Evolutionary conservation across 1,284 basidiomycete genomes (phyloP).

Genomic region (Athelia psychrophila): DNA sequence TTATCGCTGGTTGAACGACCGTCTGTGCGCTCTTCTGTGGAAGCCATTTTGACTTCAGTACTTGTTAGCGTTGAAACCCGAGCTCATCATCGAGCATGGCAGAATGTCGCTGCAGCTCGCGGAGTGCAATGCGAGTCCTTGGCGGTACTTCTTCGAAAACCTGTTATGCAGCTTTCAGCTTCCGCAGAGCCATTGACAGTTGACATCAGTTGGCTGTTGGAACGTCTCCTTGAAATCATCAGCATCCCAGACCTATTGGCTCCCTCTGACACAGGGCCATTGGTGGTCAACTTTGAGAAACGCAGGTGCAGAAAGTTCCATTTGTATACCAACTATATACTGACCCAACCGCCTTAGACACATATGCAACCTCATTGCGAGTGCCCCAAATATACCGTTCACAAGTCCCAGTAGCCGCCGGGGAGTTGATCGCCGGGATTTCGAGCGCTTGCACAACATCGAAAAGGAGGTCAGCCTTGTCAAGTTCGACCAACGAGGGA

Average conservation of each 20-base stretch:
- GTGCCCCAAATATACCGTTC: conserved; percentile 40
- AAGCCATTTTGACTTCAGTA: conserved; percentile 68
- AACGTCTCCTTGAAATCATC: conserved; percentile 74
- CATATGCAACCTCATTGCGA: conserved; percentile 59
- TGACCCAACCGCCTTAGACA: conserved; percentile 41
- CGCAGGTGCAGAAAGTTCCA: conserved; percentile 50
- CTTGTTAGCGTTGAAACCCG: conserved; percentile 74
- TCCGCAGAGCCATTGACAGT: conserved; percentile 55
- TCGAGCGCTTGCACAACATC: conserved; percentile 71
- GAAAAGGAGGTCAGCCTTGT: conserved; percentile 59
- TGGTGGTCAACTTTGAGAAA: conserved; percentile 77
- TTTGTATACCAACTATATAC: conserved; percentile 6
- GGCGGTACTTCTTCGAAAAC: conserved; percentile 48
- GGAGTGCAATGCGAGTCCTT: conserved; percentile 62
- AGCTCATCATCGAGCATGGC: conserved; percentile 69
- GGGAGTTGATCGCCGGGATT: conserved; percentile 59
- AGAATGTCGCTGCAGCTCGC: conserved; percentile 58
- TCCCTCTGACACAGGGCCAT: conserved; percentile 44
- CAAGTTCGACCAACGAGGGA: conserved; percentile 63
- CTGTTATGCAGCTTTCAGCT: conserved; percentile 39
- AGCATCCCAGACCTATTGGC: conserved; percentile 70
- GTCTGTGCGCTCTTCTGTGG: conserved; percentile 73
- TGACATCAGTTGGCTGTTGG: conserved; percentile 79
- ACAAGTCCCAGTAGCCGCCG: conserved; percentile 42
- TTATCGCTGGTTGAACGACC: conserved; percentile 42